phyloP scores from a whole-genome alignment of 2,329 filamentous ascomycete genomes.

The Penicillium psychrosexuale region DNA sequence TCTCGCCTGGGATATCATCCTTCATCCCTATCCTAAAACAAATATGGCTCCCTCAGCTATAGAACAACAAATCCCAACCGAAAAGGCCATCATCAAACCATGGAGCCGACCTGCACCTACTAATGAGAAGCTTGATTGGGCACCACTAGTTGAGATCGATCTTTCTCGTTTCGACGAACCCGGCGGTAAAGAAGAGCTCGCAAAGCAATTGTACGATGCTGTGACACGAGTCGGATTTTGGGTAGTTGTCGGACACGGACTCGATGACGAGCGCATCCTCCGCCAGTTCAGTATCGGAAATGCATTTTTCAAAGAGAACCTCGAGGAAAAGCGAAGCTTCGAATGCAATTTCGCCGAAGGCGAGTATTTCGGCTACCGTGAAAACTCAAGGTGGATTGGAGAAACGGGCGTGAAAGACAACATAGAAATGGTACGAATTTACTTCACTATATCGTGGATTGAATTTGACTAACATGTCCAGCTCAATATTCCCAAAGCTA shows the following conservation, averaged over 20 bases:
- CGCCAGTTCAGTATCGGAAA: slow-evolving; percentile 31
- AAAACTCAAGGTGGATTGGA: slow-evolving; percentile 35
- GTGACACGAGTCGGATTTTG: slow-evolving; percentile 38
- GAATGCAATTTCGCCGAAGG: slow-evolving; percentile 32
- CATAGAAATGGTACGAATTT: slow-evolving; percentile 30
- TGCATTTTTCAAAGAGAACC: slow-evolving; percentile 22
- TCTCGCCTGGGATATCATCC: not conserved
- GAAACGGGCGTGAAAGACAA: slow-evolving; percentile 40
- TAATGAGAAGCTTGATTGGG: slow-evolving; percentile 41
- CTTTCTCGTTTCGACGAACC: slow-evolving; percentile 54
- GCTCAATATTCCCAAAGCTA: slow-evolving; percentile 34
- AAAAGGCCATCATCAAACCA: slow-evolving; percentile 19
- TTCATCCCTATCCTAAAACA: not conserved
- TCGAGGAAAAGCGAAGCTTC: slow-evolving; percentile 29
- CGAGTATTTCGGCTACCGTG: slow-evolving; percentile 35
- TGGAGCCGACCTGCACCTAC: slow-evolving; percentile 29
- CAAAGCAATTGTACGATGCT: slow-evolving; percentile 55
- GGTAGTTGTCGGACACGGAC: slow-evolving; percentile 23
- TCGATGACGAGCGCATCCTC: slow-evolving; percentile 26
- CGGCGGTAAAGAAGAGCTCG: slow-evolving; percentile 54
- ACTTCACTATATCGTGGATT: fast-evolving
- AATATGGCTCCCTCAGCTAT: slow-evolving; percentile 24
- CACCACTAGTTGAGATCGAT: slow-evolving; percentile 55
- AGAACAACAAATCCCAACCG: slow-evolving; percentile 11
- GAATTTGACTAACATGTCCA: slow-evolving; percentile 2